These are phyloP conservation scores for Fusarium sp. DNA, from an alignment of 2,329 filamentous ascomycete species.

Conservation along the genomic window DNA sequence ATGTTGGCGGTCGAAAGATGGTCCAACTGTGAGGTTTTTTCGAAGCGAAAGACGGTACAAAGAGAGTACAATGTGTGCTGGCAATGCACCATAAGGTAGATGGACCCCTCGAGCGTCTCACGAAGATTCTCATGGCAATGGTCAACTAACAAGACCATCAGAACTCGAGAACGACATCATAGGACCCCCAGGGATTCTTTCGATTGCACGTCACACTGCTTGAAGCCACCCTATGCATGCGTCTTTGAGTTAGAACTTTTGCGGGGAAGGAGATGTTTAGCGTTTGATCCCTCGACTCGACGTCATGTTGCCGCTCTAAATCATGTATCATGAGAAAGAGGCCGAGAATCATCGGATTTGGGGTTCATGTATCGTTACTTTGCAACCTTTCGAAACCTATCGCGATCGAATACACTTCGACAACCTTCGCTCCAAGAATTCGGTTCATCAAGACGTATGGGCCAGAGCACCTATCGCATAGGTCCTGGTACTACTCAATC, in stretches of 20 bases:
- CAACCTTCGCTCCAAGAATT: not conserved
- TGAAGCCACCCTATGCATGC: not conserved
- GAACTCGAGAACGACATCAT: too few relatives aligned
- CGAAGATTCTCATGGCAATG: too few relatives aligned
- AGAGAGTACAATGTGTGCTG: not conserved
- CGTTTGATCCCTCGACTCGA: not conserved
- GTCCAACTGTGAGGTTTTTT: not conserved
- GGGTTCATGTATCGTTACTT: constrained; percentile 1
- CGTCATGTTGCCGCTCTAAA: constrained; percentile 2
- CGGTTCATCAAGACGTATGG: constrained; percentile 29
- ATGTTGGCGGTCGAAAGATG: not conserved
- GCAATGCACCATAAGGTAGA: not conserved
- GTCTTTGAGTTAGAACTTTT: not conserved
- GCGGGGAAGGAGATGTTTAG: not conserved
- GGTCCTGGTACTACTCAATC: constrained; percentile 22
- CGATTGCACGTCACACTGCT: not conserved
- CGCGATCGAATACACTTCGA: constrained; percentile 12
- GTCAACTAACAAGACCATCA: not conserved
- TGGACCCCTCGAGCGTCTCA: not conserved
- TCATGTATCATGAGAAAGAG: constrained; percentile 21
- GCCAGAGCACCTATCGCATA: constrained; percentile 27
- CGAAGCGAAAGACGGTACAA: not conserved
- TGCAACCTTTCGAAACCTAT: constrained; percentile 6
- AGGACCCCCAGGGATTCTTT: not conserved
- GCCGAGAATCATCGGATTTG: constrained; percentile 7